Percentiles rank a stretch among this genome's conserved stretches.
Conservation (phyloP, 768 basidiomycete genomes). For the Boletus eberwhitei region DNA sequence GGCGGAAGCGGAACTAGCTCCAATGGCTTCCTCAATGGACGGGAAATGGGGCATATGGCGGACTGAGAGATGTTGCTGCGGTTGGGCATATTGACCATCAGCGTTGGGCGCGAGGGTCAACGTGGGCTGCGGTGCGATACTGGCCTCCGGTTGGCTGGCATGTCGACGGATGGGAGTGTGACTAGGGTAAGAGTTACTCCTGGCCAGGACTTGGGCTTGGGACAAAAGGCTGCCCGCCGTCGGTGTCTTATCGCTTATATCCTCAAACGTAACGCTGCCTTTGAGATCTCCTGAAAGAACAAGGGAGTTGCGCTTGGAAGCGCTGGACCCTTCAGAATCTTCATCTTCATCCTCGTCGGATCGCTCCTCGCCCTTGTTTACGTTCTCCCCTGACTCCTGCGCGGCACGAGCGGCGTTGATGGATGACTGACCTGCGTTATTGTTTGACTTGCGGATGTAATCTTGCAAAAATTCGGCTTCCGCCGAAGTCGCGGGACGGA, state of each 20-base stretch:
- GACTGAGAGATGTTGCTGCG: conserved; percentile 59
- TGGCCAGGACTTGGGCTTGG: conserved; percentile 64
- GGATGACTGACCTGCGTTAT: conserved; percentile 72
- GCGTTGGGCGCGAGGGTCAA: conserved; percentile 50
- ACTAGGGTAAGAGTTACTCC: conserved; percentile 56
- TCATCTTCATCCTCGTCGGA: conserved; percentile 87
- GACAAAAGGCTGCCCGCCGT: conserved; percentile 75
- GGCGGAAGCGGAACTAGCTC: conserved; percentile 66
- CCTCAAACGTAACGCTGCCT: conserved; percentile 52
- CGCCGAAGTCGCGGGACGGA: conserved; percentile 84
- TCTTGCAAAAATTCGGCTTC: conserved; percentile 92
- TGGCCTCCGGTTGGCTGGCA: conserved; percentile 51
- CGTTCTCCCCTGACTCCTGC: conserved; percentile 63
- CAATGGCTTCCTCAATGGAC: conserved; percentile 81
- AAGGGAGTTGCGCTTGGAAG: conserved; percentile 74
- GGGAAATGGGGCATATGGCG: conserved; percentile 80
- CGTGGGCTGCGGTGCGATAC: conserved; percentile 52
- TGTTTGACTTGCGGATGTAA: conserved; percentile 88
- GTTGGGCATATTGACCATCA: conserved; percentile 43
- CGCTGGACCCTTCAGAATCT: conserved; percentile 74
- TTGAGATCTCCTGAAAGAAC: conserved; percentile 63
- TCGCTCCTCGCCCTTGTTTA: conserved; percentile 61
- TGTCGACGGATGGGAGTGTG: conserved; percentile 80
- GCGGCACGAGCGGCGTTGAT: conserved; percentile 71
- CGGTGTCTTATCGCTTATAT: conserved; percentile 81